Evolutionary conservation across 306 rosid species (phyloP).

Genomic region (Cajanus cajan): DNA sequence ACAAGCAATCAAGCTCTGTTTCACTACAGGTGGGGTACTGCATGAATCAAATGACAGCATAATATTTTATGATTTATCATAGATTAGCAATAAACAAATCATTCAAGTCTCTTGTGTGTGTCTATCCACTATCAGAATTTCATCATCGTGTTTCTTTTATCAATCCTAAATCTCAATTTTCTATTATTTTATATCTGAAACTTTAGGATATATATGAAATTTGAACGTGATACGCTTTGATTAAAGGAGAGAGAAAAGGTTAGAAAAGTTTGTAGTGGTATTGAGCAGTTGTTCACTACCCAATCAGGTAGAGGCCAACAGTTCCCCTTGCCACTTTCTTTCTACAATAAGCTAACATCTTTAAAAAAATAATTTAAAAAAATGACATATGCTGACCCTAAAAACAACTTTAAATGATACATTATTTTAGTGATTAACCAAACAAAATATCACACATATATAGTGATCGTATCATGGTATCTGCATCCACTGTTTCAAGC

Average conservation of each 20-base stretch:
- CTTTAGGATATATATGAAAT: neutral
- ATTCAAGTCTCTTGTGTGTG: neutral
- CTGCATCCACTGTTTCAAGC: neutral
- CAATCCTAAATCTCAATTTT: neutral
- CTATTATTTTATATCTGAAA: neutral
- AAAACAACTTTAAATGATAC: neutral
- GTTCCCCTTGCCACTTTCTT: neutral
- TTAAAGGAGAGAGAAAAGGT: neutral
- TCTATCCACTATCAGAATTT: neutral
- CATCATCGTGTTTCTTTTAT: neutral
- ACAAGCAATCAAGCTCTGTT: too few relatives aligned
- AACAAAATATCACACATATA: neutral
- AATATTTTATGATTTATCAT: neutral
- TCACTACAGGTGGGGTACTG: neutral
- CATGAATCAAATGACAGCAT: neutral
- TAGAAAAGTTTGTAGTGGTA: constrained; percentile 13
- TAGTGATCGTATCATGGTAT: neutral
- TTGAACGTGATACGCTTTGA: neutral
- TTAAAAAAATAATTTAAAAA: neutral
- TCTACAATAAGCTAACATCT: neutral
- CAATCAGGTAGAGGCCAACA: constrained; percentile 10
- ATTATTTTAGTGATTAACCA: neutral
- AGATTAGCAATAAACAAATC: neutral
- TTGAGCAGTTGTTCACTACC: constrained; percentile 19
- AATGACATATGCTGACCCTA: neutral